Evolutionary conservation across 2,329 filamentous ascomycete species (phyloP), one percentile per base, ranked within the genome.

Genomic region (Fusarium verticillioides): DNA sequence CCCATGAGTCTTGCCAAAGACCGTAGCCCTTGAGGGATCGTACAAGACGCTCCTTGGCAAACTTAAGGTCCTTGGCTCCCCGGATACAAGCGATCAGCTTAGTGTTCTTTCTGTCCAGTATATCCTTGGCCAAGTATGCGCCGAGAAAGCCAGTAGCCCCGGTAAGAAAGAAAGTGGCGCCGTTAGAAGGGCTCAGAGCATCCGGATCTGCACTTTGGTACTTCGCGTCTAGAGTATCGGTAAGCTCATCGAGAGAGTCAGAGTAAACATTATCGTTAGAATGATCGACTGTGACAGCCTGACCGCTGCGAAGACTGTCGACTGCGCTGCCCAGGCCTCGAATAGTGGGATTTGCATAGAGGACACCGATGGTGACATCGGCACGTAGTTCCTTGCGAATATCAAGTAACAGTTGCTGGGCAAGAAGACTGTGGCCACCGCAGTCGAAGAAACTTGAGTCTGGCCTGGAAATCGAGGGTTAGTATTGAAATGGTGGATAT

Each of bases 141-240:
- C 95, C 95, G 26, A 98, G 83, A 85, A 98, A 98, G 28, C 79
- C 79, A 4, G 79, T 98, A 8, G 94, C 94, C 47, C 96, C 95
- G 6, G 95, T 98, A 9, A 98, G 84, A 81, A 98, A 93, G 32
- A 58, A 47, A 28, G n/a, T 28, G 37, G 37, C 40, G 32, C 30
- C 56, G 30, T 30, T 44, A 11, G 18, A 44, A 26, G 39, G 28
- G 77, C 53, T 39, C 72, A 66, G 28, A 78, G 57, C 9, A 75
- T 77, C 18, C 63, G 90, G 87, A 15, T 78, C 77, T 2, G 78
- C 79, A 6, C 75, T 70, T 50, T 79, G 79, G 59, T 81, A 81
- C 40, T 73, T 79, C 34, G 76, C 75, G 2, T 89, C 87, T 18
- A 93, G 82, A 39, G 85, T 79, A 36, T 83, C 78, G 19, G 84